Base-by-base conservation (phyloP, 164 flowering plant genomes). In the Sedum album region DNA sequence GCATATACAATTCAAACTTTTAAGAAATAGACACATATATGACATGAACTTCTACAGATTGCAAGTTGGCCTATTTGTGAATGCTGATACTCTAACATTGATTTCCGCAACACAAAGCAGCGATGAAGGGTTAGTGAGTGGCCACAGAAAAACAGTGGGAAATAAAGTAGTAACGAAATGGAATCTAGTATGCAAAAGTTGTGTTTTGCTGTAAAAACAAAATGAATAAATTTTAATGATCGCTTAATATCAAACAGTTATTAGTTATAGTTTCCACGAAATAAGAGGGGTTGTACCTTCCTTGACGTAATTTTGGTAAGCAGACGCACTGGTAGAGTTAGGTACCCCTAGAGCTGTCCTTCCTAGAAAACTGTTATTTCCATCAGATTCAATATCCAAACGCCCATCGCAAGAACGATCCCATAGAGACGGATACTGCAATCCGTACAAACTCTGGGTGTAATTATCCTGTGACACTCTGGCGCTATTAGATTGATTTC, bases 251-350 rank as follows among this genome's bases (percentile, higher is more conserved):
- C 28, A 51, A 4, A 4, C 23, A n/a, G 2, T 4, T 5, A 51
- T 8, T 23, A 0, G 21, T 23, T 5, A 51, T 51, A 6, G n/a
- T 51, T 5, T 51, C 26, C 4, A 51, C n/a, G 57, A 51, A 51
- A 21, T 5, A 49, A 51, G 60, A n/a, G 57, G 11, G 11, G n/a
- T 42, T 17, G 31, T 76, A 84, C 88, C 88, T 73, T 68, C 74
- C 25, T 70, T 71, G 21, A 69, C 1, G 60, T 70, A 74, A 67
- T 72, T 73, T 25, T 25, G 41, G 67, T 64, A 76, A 70, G 55
- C 28, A 55, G 67, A 28, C 39, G 79, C 46, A 70, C 31, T 69
- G 25, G 74, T 51, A 41, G 31, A 26, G 67, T 73, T 73, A 1
- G 57, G 23, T 30, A 71, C 76, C 67, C 76, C 73, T 1, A 70